Percentiles rank a stretch among this genome's conserved stretches.
These are phyloP conservation scores for Pleoardoris graminearum DNA, from an alignment of 2,329 filamentous ascomycete genomes.

Conservation along the genomic window DNA sequence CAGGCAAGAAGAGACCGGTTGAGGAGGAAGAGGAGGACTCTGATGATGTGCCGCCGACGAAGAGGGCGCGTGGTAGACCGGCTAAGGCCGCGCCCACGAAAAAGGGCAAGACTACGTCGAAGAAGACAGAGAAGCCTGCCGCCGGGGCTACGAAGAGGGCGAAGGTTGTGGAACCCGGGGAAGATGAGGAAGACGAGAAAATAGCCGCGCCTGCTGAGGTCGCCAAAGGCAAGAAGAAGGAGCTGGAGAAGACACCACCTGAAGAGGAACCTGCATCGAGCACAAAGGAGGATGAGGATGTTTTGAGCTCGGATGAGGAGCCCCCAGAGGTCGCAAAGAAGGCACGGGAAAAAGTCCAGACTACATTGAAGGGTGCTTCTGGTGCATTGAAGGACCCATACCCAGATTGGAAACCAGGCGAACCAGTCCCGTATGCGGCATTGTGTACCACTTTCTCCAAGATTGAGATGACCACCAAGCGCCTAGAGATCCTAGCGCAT, in stretches of 20 bases:
- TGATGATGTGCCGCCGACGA: slow-evolving; percentile 44
- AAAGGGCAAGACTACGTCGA: slow-evolving; percentile 21
- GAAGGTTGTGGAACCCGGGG: slow-evolving; percentile 15
- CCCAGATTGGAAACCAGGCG: slow-evolving; percentile 88
- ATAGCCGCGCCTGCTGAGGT: slow-evolving; percentile 18
- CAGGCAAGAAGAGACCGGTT: slow-evolving; percentile 36
- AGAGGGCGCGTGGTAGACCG: slow-evolving; percentile 41
- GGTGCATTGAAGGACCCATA: slow-evolving; percentile 74
- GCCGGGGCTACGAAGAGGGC: slow-evolving; percentile 21
- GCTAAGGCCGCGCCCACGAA: slow-evolving; percentile 18
- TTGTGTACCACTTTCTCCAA: slow-evolving; percentile 93
- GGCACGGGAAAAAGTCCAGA: slow-evolving; percentile 78
- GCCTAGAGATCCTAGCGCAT: slow-evolving; percentile 83
- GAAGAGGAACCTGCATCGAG: slow-evolving; percentile 28
- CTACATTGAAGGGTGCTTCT: slow-evolving; percentile 63
- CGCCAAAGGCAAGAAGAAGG: slow-evolving; percentile 24
- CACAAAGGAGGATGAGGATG: slow-evolving; percentile 45
- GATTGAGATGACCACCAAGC: slow-evolving; percentile 91
- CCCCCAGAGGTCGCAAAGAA: slow-evolving; percentile 75
- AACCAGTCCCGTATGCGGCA: slow-evolving; percentile 90
- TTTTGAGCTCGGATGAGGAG: slow-evolving; percentile 61
- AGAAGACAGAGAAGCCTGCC: slow-evolving; percentile 25
- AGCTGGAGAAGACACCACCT: slow-evolving; percentile 27
- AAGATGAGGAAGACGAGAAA: slow-evolving; percentile 31
- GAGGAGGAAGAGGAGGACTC: slow-evolving; percentile 33